Percentiles rank a stretch among this genome's conserved stretches.
Evolutionary conservation across 495 filamentous ascomycete species (phyloP).

Genomic region (Jackrogersella minutella): DNA sequence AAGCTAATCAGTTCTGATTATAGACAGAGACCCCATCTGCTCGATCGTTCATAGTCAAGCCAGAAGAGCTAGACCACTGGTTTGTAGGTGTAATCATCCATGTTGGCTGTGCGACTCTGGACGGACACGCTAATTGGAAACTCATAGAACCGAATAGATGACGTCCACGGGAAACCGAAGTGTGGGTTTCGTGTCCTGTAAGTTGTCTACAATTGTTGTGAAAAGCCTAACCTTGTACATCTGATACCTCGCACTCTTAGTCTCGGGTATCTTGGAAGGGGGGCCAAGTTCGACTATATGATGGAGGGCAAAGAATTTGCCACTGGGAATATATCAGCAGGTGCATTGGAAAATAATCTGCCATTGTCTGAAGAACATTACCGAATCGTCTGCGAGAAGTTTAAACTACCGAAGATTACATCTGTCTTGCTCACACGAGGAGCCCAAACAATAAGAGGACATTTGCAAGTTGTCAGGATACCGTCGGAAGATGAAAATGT

Average conservation of each 20-base stretch:
- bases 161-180: not conserved
- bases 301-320: too few species aligned
- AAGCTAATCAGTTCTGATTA: not conserved
- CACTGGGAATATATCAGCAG: not conserved
- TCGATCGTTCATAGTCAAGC: not conserved
- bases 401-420: not conserved
- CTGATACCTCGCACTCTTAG: not conserved
- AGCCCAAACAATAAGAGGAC: not conserved
- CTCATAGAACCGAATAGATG: not conserved
- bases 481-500: not conserved
- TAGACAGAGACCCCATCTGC: not conserved
- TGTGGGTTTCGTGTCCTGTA: constrained; percentile 9
- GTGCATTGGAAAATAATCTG: not conserved
- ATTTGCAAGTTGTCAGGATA: not conserved
- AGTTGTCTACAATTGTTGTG: too few species aligned
- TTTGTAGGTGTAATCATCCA: not conserved
- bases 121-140: not conserved
- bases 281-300: not conserved
- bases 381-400: not conserved
- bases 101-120: not conserved
- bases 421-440: not conserved
- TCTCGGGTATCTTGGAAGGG: not conserved
- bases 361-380: not conserved
- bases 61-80: constrained; percentile 1
- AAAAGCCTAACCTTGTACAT: not conserved